phyloP scores from a whole-genome alignment of 768 basidiomycete species.

The Sutorius australiensis region DNA sequence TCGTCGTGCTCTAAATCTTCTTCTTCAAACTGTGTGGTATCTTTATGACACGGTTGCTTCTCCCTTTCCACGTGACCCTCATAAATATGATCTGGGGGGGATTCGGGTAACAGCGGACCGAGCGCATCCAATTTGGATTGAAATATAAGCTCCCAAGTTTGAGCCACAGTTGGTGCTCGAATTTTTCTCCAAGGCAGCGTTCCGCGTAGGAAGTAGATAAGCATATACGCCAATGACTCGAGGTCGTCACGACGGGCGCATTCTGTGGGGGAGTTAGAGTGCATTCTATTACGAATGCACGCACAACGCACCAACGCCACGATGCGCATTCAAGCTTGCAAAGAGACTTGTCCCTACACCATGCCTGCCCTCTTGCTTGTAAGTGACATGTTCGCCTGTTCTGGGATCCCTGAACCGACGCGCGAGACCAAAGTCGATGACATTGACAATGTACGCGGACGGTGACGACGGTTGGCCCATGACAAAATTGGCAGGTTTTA shows the following conservation, averaged over 20 bases:
- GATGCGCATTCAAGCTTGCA: constrained; percentile 70
- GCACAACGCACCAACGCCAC: constrained; percentile 59
- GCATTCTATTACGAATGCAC: not conserved
- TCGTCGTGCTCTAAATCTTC: constrained; percentile 7
- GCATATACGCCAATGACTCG: constrained; percentile 78
- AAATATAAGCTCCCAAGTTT: constrained; percentile 75
- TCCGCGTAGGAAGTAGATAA: constrained; percentile 76
- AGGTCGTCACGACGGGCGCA: constrained; percentile 76
- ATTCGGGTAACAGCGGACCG: constrained; percentile 16
- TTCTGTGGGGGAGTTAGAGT: constrained; percentile 38
- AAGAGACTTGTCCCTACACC: constrained; percentile 78
- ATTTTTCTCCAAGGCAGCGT: constrained; percentile 77
- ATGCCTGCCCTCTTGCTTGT: constrained; percentile 67
- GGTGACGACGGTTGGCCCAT: constrained; percentile 72
- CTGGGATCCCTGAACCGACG: constrained; percentile 70
- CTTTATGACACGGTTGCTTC: not conserved
- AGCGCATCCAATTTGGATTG: constrained; percentile 68
- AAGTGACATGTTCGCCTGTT: constrained; percentile 66
- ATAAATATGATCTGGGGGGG: constrained; percentile 12
- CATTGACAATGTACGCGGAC: constrained; percentile 73
- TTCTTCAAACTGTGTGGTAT: constrained; percentile 12
- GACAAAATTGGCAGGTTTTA: constrained; percentile 98
- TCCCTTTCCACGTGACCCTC: constrained; percentile 1
- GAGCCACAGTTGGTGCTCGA: constrained; percentile 59
- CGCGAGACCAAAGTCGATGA: constrained; percentile 85